These are phyloP conservation scores for Neopestalotiopsis sp. DNA, from an alignment of 2,329 filamentous ascomycete species.

Conservation along the genomic window DNA sequence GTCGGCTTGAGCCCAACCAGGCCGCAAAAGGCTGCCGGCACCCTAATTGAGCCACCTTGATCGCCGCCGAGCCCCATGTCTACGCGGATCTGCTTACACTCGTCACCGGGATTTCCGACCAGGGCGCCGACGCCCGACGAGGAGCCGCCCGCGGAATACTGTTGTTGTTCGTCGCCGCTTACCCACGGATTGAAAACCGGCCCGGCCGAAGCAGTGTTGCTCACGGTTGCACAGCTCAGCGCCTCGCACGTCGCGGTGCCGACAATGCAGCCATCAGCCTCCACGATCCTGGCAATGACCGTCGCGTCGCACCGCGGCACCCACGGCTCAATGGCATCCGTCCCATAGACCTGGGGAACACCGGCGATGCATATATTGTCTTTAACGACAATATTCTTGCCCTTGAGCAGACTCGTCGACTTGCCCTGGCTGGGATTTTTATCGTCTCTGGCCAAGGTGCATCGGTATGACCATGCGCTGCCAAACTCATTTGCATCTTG, in stretches of 20 bases:
- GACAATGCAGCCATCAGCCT: constrained; percentile 54
- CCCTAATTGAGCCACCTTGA: constrained; percentile 51
- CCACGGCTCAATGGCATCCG: constrained; percentile 54
- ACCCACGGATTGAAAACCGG: constrained; percentile 52
- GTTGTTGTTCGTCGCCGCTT: constrained; percentile 27
- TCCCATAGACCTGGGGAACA: constrained; percentile 58
- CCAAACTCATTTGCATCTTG: constrained; percentile 49
- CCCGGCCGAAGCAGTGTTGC: constrained; percentile 47
- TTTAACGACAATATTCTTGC: constrained; percentile 56
- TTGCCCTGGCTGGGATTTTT: constrained; percentile 6
- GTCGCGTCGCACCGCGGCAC: constrained; percentile 58
- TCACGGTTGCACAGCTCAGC: constrained; percentile 53
- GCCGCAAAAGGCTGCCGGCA: constrained; percentile 46
- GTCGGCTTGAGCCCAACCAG: constrained; percentile 55
- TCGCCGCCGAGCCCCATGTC: constrained; percentile 54
- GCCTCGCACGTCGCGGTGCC: constrained; percentile 60
- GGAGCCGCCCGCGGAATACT: constrained; percentile 50
- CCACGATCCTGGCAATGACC: constrained; percentile 53
- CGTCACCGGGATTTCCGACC: constrained; percentile 32
- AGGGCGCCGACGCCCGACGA: constrained; percentile 48
- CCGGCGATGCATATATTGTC: constrained; percentile 60
- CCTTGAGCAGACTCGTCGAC: constrained; percentile 32
- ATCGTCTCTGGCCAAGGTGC: constrained; percentile 45
- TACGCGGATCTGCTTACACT: constrained; percentile 29
- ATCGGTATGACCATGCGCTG: constrained; percentile 54